phyloP scores from a whole-genome alignment of 106 monocot species.

The Allium cepa region DNA sequence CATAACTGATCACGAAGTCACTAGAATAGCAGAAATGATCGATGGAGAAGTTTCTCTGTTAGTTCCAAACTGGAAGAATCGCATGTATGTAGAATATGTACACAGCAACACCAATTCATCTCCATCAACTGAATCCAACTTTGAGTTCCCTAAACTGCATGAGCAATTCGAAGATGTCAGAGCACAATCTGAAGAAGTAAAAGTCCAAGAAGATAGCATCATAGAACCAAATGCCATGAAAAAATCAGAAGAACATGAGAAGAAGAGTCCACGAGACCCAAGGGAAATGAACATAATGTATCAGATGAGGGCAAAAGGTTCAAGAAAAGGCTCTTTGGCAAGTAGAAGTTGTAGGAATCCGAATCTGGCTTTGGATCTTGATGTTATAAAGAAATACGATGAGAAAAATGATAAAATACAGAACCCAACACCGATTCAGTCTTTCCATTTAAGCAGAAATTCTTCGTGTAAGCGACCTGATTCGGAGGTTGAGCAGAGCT shows the following conservation, averaged over 20 bases:
- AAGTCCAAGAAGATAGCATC: neutral
- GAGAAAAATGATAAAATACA: neutral
- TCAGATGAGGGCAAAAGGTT: neutral
- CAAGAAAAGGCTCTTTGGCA: neutral
- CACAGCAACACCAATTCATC: neutral
- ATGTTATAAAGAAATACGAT: neutral
- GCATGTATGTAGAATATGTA: neutral
- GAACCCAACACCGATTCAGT: neutral
- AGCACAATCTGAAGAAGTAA: neutral
- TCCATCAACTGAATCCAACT: neutral
- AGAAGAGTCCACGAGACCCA: neutral
- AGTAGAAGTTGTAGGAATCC: neutral
- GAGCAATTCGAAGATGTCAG: conserved; percentile 1
- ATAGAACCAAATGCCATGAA: neutral
- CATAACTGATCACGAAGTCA: conserved; percentile 34
- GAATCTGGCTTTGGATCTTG: neutral
- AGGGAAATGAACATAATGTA: neutral
- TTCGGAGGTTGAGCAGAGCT: neutral
- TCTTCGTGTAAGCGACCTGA: neutral
- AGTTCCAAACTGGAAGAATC: conserved; percentile 24
- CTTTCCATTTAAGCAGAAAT: neutral
- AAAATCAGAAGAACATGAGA: neutral
- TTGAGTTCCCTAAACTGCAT: neutral
- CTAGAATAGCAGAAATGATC: conserved; percentile 45
- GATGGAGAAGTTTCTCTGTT: conserved; percentile 33